These are phyloP conservation scores for Inga leiocalycina DNA, from an alignment of 306 rosid species.

Conservation along the genomic window DNA sequence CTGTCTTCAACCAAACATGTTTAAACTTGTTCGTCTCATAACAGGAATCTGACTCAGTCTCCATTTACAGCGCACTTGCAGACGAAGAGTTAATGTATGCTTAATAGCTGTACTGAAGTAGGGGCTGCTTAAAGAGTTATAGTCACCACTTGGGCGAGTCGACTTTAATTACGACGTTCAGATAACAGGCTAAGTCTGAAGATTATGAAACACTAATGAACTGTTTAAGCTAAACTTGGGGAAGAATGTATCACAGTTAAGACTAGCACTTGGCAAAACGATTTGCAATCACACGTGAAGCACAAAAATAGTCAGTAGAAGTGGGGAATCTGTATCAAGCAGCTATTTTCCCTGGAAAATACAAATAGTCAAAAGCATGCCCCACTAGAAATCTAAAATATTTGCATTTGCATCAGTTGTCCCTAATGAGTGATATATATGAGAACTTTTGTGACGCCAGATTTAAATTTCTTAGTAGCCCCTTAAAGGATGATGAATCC, in stretches of 20 bases:
- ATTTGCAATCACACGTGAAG: constrained; percentile 8
- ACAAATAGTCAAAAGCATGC: constrained; percentile 15
- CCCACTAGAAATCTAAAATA: constrained; percentile 13
- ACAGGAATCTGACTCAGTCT: background rate
- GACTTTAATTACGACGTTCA: background rate
- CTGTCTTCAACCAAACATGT: background rate
- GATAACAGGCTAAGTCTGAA: background rate
- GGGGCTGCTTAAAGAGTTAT: too few relatives aligned
- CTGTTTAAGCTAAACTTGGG: background rate
- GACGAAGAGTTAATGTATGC: constrained; percentile 2
- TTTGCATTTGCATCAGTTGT: constrained; percentile 11
- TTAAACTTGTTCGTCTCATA: background rate
- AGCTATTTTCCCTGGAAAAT: background rate
- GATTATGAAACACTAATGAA: background rate
- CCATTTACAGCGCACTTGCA: background rate
- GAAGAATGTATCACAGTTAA: background rate
- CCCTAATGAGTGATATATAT: constrained; percentile 13
- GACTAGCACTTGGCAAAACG: background rate
- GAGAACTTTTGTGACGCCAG: constrained; percentile 20
- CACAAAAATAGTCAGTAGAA: constrained; percentile 16
- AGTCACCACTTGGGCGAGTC: too few relatives aligned
- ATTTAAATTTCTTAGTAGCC: background rate
- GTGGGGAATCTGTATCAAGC: constrained; percentile 14
- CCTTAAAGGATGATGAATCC: too few relatives aligned
- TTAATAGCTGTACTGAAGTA: too few relatives aligned